Conservation (phyloP, 495 filamentous ascomycete species). For the Aspergillus carlsbadensis region DNA sequence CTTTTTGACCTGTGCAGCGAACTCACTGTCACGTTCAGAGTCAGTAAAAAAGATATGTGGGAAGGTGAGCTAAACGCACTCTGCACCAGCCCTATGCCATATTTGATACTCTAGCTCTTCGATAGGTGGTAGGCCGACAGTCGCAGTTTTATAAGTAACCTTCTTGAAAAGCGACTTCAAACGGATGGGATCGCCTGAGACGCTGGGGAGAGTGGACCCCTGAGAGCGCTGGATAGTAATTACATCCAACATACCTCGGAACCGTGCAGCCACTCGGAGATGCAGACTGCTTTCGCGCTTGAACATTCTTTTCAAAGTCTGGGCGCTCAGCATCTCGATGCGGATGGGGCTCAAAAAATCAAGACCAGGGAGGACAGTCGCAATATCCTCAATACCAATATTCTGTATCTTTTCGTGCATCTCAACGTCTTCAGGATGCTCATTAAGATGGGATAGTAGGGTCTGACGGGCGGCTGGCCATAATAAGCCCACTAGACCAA, state of each 20-base stretch:
- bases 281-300: background rate
- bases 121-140: background rate
- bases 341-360: background rate
- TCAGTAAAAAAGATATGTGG: too few relatives aligned
- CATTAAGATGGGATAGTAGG: background rate
- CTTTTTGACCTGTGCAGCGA: too few relatives aligned
- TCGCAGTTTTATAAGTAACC: background rate
- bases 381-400: background rate
- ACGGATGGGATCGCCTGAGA: background rate
- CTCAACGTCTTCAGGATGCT: background rate
- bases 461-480: background rate
- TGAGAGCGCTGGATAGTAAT: background rate
- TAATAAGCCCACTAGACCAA: background rate
- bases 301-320: background rate
- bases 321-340: background rate
- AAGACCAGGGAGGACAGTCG: background rate
- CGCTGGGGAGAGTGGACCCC: background rate
- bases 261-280: background rate
- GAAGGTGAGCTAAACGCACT: too few relatives aligned
- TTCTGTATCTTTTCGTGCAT: background rate
- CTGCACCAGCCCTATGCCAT: background rate
- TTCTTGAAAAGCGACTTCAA: background rate
- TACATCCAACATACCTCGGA: background rate
- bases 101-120: conserved; percentile 1
- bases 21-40: too few relatives aligned